phyloP scores from a whole-genome alignment of 306 rosid genomes.

The Hippophae rhamnoides region DNA sequence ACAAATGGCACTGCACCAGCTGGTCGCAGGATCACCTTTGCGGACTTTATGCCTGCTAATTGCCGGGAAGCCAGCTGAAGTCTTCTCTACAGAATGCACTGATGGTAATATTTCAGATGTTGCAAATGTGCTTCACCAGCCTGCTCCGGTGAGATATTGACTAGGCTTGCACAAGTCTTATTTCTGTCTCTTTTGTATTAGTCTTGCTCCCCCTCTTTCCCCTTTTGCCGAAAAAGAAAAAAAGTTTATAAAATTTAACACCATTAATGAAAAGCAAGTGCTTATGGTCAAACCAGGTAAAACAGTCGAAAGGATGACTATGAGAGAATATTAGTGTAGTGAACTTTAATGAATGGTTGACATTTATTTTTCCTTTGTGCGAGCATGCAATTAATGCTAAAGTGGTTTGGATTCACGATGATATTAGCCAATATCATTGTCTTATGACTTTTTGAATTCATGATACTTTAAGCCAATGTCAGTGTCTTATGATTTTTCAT shows the following conservation, averaged over 20 bases:
- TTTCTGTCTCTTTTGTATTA: not conserved
- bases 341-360: too few relatives aligned
- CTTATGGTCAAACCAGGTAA: too few relatives aligned
- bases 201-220: not conserved
- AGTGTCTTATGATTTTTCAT: too few relatives aligned
- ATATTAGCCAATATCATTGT: too few relatives aligned
- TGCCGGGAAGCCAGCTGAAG: constrained; percentile 93
- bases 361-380: too few relatives aligned
- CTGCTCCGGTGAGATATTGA: constrained; percentile 54
- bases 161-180: constrained; percentile 1
- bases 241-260: not conserved
- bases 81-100: constrained; percentile 40
- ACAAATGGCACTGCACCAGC: constrained; percentile 81
- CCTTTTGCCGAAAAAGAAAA: not conserved
- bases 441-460: too few relatives aligned
- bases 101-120: constrained; percentile 28
- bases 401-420: too few relatives aligned
- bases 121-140: constrained; percentile 33
- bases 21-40: constrained; percentile 83
- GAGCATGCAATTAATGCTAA: too few relatives aligned
- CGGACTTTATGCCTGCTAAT: constrained; percentile 87
- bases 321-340: too few relatives aligned
- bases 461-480: too few relatives aligned
- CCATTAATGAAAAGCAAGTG: too few relatives aligned
- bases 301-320: too few relatives aligned